A percentile compares a stretch with the other conserved stretches of the same genome.
Evolutionary conservation across 352 stramenopile species (phyloP).

Genomic region (Pythium phragmiticola): DNA sequence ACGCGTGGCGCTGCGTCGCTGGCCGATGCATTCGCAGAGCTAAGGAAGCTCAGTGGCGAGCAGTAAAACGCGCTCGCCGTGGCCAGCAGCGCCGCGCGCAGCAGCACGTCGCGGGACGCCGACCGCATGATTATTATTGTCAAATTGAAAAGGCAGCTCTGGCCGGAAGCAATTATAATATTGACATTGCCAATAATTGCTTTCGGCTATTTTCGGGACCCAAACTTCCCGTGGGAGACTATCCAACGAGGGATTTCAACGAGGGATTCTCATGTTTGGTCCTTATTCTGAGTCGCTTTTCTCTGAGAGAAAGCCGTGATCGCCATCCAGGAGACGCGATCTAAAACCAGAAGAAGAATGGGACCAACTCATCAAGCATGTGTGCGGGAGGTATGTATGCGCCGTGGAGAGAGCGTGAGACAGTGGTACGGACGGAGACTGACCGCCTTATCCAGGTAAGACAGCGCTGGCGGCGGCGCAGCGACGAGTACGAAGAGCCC

Average conservation of each 20-base stretch:
- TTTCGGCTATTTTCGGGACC: too few relatives aligned
- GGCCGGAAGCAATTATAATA: neutral
- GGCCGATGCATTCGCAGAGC: neutral
- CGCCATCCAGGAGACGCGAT: neutral
- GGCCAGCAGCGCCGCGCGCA: conserved; percentile 20
- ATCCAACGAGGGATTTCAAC: neutral
- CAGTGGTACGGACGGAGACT: too few relatives aligned
- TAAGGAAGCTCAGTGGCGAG: conserved; percentile 11
- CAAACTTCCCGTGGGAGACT: neutral
- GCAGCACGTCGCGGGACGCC: conserved; percentile 20
- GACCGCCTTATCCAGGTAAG: neutral
- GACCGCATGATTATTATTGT: conserved; percentile 6
- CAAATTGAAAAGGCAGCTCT: neutral
- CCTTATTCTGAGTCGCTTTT: neutral
- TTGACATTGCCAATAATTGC: too few relatives aligned
- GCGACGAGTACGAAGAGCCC: conserved; percentile 1
- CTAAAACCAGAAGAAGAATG: neutral
- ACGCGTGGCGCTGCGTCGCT: conserved; percentile 3
- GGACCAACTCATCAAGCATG: neutral
- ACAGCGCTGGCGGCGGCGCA: neutral
- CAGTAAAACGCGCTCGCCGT: conserved; percentile 19
- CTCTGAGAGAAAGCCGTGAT: neutral
- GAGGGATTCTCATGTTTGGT: neutral
- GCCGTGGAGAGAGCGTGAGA: too few relatives aligned
- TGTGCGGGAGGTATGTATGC: neutral